Evolutionary conservation across 441 rosid species (phyloP), one percentile per base, ranked within the genome.

Genomic region (Populus hybrid): DNA sequence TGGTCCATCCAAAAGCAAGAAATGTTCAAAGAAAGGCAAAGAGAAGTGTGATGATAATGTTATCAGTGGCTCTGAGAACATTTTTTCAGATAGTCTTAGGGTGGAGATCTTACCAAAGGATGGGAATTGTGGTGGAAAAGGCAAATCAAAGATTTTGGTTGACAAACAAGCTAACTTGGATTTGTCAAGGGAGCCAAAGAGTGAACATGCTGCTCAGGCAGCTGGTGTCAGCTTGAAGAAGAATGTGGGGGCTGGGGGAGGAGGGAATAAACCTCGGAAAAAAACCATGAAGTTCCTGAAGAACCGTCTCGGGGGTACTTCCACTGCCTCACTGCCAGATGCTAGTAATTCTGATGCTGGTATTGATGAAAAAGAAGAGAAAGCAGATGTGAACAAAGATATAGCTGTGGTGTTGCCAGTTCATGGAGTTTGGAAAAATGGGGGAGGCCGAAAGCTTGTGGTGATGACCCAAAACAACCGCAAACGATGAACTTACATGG

Each of bases 381-480:
- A 73, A 75, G 26, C 78, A n/a, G 42, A 53, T 65, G 70, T 77
- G 71, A 75, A 69, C 16, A 81, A 59, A 46, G 82, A 72, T 32
- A 68, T 82, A 21, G 71, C 78, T 10, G 77, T 38, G 32, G 67
- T 63, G 63, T 59, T 74, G 75, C 82, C 83, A 0, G 76, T 78
- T n/a, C 78, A 59, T 18, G 87, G 91, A 65, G 91, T 82, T 70
- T 86, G 91, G 88, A 70, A 16, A 32, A 85, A 80, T 24, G 87
- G 89, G 2, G 84, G 88, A 18, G 87, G 89, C 34, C 76, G 71
- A 10, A 85, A 66, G 77, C 91, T 86, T 10, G 73, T 81, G 30
- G 77, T 72, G 20, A 76, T 59, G 85, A 61, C 81, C 36, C 67
- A 30, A 23, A 75, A 77, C 70, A 26, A 53, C 77, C 24, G n/a